phyloP scores from a whole-genome alignment of 495 filamentous ascomycete genomes.

The Daldinia loculata region DNA sequence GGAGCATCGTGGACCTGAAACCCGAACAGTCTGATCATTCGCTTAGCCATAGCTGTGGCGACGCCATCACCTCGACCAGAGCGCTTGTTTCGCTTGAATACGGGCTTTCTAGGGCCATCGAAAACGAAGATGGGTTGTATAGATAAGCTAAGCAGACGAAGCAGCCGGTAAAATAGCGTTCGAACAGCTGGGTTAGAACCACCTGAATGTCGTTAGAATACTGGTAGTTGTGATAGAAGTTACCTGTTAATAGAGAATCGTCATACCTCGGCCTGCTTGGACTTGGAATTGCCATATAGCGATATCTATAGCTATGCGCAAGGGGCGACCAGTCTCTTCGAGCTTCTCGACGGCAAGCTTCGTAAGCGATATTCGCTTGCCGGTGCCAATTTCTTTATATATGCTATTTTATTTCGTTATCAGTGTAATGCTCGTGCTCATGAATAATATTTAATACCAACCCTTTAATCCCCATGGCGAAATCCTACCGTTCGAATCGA shows the following conservation, averaged over 20 bases:
- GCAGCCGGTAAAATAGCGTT: slow-evolving; percentile 90
- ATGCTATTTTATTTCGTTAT: slow-evolving; percentile 64
- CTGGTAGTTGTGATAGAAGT: neutral
- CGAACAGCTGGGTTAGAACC: slow-evolving; percentile 91
- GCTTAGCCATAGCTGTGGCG: slow-evolving; percentile 72
- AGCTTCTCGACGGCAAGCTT: slow-evolving; percentile 82
- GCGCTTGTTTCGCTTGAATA: slow-evolving; percentile 85
- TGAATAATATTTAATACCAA: slow-evolving; percentile 37
- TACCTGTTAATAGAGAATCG: neutral
- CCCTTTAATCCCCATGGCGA: slow-evolving; percentile 70
- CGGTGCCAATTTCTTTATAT: slow-evolving; percentile 85
- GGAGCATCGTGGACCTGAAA: slow-evolving; percentile 88
- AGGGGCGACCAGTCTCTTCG: slow-evolving; percentile 71
- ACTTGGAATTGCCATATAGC: slow-evolving; percentile 98
- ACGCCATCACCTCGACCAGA: slow-evolving; percentile 59
- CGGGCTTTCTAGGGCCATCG: slow-evolving; percentile 88
- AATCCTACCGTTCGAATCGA: neutral
- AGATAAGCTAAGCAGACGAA: slow-evolving; percentile 79
- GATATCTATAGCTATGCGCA: slow-evolving; percentile 91
- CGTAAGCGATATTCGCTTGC: slow-evolving; percentile 80
- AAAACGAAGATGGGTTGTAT: slow-evolving; percentile 96
- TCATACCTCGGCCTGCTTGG: slow-evolving; percentile 75
- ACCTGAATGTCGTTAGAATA: slow-evolving; percentile 54
- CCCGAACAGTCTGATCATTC: slow-evolving; percentile 83
- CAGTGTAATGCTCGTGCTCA: slow-evolving; percentile 17